A percentile compares a stretch with the other conserved stretches of the same genome.
Conservation (phyloP, 176 grass and related monocot genomes). For the Avena atlantica region DNA sequence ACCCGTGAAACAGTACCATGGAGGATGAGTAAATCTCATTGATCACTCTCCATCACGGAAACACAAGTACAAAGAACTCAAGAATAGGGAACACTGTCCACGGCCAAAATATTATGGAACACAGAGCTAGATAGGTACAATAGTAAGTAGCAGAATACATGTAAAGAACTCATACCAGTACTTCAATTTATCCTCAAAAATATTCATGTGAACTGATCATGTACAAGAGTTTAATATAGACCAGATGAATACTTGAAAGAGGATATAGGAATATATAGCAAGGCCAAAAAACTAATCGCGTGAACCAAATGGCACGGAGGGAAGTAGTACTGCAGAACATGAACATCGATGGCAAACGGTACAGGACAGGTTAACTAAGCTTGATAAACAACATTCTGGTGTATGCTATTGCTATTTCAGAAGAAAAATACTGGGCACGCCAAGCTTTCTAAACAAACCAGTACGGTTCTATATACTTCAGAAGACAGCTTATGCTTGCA, state of each 20-base stretch:
- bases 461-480: neutral
- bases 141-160: conserved; percentile 5
- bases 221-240: neutral
- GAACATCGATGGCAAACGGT: neutral
- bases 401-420: conserved; percentile 27
- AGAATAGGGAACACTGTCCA: conserved; percentile 28
- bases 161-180: conserved; percentile 16
- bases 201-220: neutral
- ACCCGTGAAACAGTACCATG: conserved; percentile 34
- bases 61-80: conserved; percentile 42
- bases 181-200: conserved; percentile 22
- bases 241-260: neutral
- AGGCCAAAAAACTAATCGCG: neutral
- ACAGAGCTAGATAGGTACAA: neutral
- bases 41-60: conserved; percentile 27
- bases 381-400: neutral
- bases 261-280: neutral
- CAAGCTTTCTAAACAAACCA: neutral
- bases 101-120: conserved; percentile 26
- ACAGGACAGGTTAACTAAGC: neutral
- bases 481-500: neutral
- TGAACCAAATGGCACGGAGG: conserved; percentile 18
- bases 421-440: neutral
- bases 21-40: conserved; percentile 38
- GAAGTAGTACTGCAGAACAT: neutral